Evolutionary conservation across 331 rosid species (phyloP), one percentile per base, ranked within the genome.

Genomic region (Quercus lobata): DNA sequence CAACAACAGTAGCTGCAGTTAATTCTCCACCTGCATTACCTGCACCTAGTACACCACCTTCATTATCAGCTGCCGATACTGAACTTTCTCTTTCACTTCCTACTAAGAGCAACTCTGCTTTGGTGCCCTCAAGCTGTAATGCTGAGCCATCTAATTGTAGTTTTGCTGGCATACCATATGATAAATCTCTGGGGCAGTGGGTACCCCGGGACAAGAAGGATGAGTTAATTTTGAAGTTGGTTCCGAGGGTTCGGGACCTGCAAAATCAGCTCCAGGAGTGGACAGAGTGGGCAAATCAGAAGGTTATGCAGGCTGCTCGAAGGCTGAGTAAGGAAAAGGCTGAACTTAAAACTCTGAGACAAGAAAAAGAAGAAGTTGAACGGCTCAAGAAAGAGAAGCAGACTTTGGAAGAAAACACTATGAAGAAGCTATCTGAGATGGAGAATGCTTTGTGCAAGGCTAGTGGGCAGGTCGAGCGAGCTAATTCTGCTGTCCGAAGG

Each of bases 261-360:
- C 91, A 91, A 88, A 90, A 82, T 83, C 98, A 88, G 84, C 86
- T 90, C 52, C 94, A 91, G 84, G 97, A 91, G 86, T 95, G 99
- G 99, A 93, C 92, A 57, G 94, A 95, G 77, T 95, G 98, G 97
- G 98, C 92, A 56, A 93, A 95, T 78, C 97, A 93, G 83, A 95
- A 93, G 87, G 94, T 95, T 71, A 91, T 93, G 99, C 98, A 95
- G 84, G 98, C 98, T 80, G 97, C 99, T 54, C 91, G 93, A 76
- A 86, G 97, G 80, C 88, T 95, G 79, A 76, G 97, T 73, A 93
- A 91, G 89, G 98, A 95, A 83, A 95, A 87, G 82, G 92, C 87
- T 41, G 96, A 93, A 76, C 96, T 93, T 11, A 93, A 88, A 89
- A 84, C 86, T 44, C 83, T 95, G 58, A 91, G 90, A 76, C 91